phyloP scores from a whole-genome alignment of 805 yeast genomes.

The Metschnikowia peoriensis region DNA sequence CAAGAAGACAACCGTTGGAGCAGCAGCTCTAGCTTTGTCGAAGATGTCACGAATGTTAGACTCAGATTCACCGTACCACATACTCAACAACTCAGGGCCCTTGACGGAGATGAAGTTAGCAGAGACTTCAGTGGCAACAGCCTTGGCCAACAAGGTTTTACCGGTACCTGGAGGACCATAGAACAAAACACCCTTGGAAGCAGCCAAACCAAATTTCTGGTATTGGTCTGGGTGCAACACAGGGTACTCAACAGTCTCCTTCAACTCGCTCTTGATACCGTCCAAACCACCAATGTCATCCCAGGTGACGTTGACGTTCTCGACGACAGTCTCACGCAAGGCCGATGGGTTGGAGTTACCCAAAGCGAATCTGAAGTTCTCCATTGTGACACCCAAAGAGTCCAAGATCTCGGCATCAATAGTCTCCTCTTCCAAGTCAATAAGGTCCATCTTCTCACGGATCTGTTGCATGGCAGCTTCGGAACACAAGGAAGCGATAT shows the following conservation, averaged over 20 bases:
- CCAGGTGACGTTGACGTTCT: slow-evolving; percentile 98
- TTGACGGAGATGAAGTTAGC: slow-evolving; percentile 97
- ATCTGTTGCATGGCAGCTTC: slow-evolving; percentile 99
- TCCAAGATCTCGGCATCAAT: slow-evolving; percentile 97
- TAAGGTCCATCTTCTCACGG: slow-evolving; percentile 98
- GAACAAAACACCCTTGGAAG: slow-evolving; percentile 97
- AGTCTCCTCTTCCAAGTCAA: slow-evolving; percentile 93
- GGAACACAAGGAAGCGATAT: slow-evolving; percentile 96
- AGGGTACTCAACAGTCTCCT: slow-evolving; percentile 98
- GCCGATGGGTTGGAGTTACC: slow-evolving; percentile 99
- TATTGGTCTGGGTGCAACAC: slow-evolving; percentile 98
- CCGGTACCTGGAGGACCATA: slow-evolving; percentile 99
- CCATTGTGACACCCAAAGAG: slow-evolving; percentile 97
- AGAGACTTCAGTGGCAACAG: slow-evolving; percentile 98
- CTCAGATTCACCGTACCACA: slow-evolving; percentile 99
- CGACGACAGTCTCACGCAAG: slow-evolving; percentile 98
- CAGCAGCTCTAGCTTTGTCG: slow-evolving; percentile 98
- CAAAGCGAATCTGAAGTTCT: slow-evolving; percentile 94
- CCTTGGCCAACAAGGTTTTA: slow-evolving; percentile 96
- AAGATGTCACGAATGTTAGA: slow-evolving; percentile 96
- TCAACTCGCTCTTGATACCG: slow-evolving; percentile 91
- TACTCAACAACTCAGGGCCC: slow-evolving; percentile 94
- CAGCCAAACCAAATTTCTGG: slow-evolving; percentile 96
- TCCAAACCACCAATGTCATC: slow-evolving; percentile 99
- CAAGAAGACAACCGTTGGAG: slow-evolving; percentile 97